Conservation (phyloP, 164 flowering plant species). For the Litsea cubeba region DNA sequence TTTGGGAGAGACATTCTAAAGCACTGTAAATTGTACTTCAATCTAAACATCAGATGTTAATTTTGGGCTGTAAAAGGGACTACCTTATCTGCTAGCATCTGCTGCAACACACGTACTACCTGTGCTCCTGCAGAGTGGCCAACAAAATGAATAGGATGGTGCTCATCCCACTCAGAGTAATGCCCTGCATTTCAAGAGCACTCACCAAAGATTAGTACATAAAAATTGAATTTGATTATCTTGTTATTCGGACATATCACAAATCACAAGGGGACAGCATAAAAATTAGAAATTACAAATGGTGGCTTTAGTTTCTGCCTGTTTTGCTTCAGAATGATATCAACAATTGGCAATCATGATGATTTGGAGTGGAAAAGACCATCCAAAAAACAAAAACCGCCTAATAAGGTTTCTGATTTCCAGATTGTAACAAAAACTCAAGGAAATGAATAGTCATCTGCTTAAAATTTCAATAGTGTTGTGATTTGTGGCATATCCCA, state of each 20-base stretch:
- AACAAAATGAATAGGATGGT: slow-evolving; percentile 93
- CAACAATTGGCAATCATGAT: too few relatives aligned
- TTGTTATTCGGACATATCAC: neutral
- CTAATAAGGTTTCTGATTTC: too few relatives aligned
- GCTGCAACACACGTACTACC: slow-evolving; percentile 91
- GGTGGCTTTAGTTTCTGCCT: too few relatives aligned
- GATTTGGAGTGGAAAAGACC: too few relatives aligned
- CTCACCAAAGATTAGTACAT: neutral
- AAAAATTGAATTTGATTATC: too few relatives aligned
- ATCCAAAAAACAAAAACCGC: too few relatives aligned
- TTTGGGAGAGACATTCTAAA: neutral
- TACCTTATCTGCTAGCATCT: slow-evolving; percentile 98
- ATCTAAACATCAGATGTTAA: neutral
- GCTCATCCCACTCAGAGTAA: slow-evolving; percentile 95
- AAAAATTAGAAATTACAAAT: too few relatives aligned
- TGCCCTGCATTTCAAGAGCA: slow-evolving; percentile 46
- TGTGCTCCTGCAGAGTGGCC: slow-evolving; percentile 99
- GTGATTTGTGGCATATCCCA: too few relatives aligned
- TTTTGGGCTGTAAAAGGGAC: neutral
- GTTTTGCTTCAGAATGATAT: too few relatives aligned
- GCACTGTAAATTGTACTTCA: neutral
- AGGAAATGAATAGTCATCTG: too few relatives aligned
- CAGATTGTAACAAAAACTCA: too few relatives aligned
- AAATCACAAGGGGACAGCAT: neutral
- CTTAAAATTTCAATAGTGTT: too few relatives aligned